phyloP scores from a whole-genome alignment of 257 asterid genomes.

The Sherardia arvensis region DNA sequence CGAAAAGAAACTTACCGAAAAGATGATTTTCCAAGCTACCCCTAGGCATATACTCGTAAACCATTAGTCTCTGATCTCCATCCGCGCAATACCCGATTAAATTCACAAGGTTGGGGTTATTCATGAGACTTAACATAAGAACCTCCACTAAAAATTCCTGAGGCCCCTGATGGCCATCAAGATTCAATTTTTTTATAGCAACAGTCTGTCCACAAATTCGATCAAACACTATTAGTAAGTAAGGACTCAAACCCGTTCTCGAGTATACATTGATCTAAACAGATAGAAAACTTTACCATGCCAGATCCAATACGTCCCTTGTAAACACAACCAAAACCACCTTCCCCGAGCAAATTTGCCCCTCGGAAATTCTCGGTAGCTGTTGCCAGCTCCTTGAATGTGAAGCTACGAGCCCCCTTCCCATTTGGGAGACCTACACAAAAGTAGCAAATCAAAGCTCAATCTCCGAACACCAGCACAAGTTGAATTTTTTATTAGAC shows the following conservation, averaged over 20 bases:
- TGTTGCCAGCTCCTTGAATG: conserved; percentile 66
- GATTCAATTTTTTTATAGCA: conserved; percentile 85
- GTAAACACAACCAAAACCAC: conserved; percentile 80
- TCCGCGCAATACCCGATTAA: conserved; percentile 79
- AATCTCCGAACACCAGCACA: background rate
- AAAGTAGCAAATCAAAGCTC: conserved; percentile 4
- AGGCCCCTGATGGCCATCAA: conserved; percentile 81
- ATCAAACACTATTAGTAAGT: conserved; percentile 4
- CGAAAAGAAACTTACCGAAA: conserved; percentile 39
- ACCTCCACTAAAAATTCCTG: conserved; percentile 88
- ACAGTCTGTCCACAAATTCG: conserved; percentile 35
- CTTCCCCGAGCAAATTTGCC: conserved; percentile 75
- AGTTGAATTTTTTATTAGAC: background rate
- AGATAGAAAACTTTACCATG: conserved; percentile 29
- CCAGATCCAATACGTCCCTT: conserved; percentile 62
- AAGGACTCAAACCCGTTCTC: background rate
- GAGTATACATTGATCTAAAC: background rate
- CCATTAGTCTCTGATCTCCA: conserved; percentile 87
- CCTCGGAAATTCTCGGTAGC: conserved; percentile 69
- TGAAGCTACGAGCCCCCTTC: conserved; percentile 58
- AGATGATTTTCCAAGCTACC: conserved; percentile 88
- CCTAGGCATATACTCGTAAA: conserved; percentile 83
- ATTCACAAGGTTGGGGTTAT: conserved; percentile 79
- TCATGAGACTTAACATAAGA: conserved; percentile 78
- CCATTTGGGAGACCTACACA: conserved; percentile 28